These are phyloP conservation scores for Saccharum spontaneum DNA, from an alignment of 176 grass and related monocot species.

Conservation along the genomic window DNA sequence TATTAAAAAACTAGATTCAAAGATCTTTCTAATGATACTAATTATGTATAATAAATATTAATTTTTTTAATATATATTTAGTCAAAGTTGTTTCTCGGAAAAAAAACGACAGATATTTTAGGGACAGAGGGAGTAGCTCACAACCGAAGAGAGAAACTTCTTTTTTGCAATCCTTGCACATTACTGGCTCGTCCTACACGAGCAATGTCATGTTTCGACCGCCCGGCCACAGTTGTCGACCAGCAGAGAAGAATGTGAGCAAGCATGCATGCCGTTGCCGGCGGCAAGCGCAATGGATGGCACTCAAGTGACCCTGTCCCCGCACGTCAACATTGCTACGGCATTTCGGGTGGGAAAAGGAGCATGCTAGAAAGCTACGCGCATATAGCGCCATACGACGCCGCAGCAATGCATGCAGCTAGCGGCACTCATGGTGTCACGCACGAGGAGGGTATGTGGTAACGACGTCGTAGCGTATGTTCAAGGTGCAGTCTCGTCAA, in stretches of 20 bases:
- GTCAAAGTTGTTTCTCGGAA: too few relatives aligned
- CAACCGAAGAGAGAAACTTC: too few relatives aligned
- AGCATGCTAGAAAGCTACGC: not conserved
- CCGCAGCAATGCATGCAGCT: not conserved
- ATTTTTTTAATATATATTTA: too few relatives aligned
- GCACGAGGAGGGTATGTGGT: not conserved
- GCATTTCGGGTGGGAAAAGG: slow-evolving; percentile 15
- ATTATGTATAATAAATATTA: too few relatives aligned
- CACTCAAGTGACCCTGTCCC: slow-evolving; percentile 15
- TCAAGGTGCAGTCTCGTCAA: not conserved
- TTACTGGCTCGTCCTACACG: not conserved
- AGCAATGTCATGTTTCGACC: too few relatives aligned
- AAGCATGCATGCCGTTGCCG: not conserved
- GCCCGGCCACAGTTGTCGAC: too few relatives aligned
- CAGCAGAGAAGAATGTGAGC: not conserved
- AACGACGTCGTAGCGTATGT: not conserved
- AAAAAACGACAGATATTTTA: too few relatives aligned
- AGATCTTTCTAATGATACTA: too few relatives aligned
- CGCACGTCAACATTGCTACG: slow-evolving; percentile 8
- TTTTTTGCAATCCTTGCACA: too few relatives aligned
- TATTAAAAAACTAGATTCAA: too few relatives aligned
- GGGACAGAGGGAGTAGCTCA: too few relatives aligned
- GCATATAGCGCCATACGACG: not conserved
- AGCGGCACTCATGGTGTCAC: not conserved
- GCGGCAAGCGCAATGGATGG: slow-evolving; percentile 38